Conservation (phyloP, 768 basidiomycete genomes). For the Kwoniella heveanensis region DNA sequence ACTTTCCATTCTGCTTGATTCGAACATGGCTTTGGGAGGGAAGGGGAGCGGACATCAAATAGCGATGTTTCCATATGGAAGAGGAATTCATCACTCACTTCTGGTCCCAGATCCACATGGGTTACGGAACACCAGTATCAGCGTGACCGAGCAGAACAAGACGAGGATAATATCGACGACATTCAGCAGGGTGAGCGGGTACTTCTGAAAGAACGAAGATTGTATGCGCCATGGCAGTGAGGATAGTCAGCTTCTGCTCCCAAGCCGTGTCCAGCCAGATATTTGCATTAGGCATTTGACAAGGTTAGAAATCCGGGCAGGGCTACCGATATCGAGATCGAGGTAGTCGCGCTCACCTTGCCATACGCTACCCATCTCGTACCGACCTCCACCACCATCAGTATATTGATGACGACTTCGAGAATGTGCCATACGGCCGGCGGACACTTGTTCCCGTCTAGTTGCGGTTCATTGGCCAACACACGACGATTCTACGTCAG, state of each 20-base stretch:
- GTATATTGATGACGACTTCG: conserved; percentile 58
- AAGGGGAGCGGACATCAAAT: no score
- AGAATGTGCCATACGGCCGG: conserved; percentile 53
- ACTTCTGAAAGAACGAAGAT: conserved; percentile 44
- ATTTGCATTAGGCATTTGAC: background rate
- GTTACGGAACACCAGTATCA: conserved; percentile 77
- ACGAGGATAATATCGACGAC: conserved; percentile 85
- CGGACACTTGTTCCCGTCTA: conserved; percentile 46
- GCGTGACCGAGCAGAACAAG: conserved; percentile 81
- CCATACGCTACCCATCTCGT: conserved; percentile 93
- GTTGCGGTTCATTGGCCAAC: no score
- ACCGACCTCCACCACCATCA: conserved; percentile 92
- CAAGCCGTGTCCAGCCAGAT: no score
- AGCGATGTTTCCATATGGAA: no score
- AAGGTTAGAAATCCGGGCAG: no score
- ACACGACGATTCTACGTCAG: no score
- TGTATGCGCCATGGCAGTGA: no score
- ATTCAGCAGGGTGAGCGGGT: conserved; percentile 64
- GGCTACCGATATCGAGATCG: no score
- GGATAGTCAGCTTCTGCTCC: no score
- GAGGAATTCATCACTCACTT: no score
- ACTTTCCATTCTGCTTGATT: no score
- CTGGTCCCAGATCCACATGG: conserved; percentile 51
- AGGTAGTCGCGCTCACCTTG: conserved; percentile 78
- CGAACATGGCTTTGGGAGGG: no score